Percentiles rank a stretch among this genome's conserved stretches.
Conservation (phyloP, 331 rosid genomes). For the Quercus lobata region DNA sequence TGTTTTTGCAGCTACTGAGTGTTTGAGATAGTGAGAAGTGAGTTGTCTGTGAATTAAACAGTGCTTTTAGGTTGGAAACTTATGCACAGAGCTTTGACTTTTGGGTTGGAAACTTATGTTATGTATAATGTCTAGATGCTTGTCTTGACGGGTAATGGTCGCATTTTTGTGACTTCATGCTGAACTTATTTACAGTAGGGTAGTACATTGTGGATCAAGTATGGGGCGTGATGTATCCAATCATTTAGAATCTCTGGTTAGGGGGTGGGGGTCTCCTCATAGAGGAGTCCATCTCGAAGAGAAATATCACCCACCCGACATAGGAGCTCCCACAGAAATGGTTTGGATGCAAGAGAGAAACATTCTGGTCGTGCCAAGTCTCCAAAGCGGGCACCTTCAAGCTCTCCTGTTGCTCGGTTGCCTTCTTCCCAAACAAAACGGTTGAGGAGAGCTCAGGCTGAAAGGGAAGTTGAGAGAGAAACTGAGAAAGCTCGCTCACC, state of each 20-base stretch:
- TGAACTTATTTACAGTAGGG: background rate
- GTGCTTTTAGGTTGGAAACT: too few species aligned
- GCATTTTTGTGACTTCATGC: background rate
- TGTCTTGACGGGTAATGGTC: too few species aligned
- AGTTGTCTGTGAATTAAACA: too few species aligned
- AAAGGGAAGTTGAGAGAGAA: slow-evolving; percentile 17
- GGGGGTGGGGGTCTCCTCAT: slow-evolving; percentile 31
- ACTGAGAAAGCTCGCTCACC: slow-evolving; percentile 8
- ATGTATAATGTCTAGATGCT: too few species aligned
- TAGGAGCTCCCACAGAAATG: slow-evolving; percentile 15
- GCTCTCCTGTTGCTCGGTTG: slow-evolving; percentile 48
- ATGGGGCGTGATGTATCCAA: slow-evolving; percentile 40
- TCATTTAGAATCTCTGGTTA: slow-evolving; percentile 33
- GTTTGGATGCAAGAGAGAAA: slow-evolving; percentile 27
- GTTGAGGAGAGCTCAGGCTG: slow-evolving; percentile 41
- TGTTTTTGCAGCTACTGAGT: too few species aligned
- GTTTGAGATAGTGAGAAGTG: too few species aligned
- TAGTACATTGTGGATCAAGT: slow-evolving; percentile 7
- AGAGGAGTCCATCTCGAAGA: slow-evolving; percentile 31
- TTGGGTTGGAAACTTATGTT: too few species aligned
- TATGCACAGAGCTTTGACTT: too few species aligned
- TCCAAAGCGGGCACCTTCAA: slow-evolving; percentile 33
- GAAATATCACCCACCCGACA: slow-evolving; percentile 48
- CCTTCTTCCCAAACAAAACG: slow-evolving; percentile 71
- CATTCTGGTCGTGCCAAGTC: slow-evolving; percentile 29